A percentile compares a stretch with the other conserved stretches of the same genome.
These are phyloP conservation scores for Phellinidium pouzarii DNA, from an alignment of 1,284 basidiomycete species.

Conservation along the genomic window DNA sequence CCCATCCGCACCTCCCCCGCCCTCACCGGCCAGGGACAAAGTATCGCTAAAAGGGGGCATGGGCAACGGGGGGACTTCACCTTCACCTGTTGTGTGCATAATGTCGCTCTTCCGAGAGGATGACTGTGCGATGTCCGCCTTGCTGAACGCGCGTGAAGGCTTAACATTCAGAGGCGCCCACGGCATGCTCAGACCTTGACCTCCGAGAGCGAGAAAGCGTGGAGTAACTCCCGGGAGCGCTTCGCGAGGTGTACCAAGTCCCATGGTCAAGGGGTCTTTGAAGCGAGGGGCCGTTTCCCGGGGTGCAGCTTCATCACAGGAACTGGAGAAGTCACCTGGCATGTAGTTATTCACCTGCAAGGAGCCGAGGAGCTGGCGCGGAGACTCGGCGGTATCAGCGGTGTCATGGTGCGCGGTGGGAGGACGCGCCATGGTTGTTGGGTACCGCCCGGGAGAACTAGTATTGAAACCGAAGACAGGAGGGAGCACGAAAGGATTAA, in stretches of 20 bases:
- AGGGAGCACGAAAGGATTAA: background rate
- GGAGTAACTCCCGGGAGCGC: background rate
- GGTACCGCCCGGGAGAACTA: conserved; percentile 3
- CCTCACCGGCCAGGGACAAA: background rate
- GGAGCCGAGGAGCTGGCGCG: conserved; percentile 7
- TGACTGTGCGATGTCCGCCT: background rate
- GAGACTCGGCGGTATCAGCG: background rate
- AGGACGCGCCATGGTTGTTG: conserved; percentile 3
- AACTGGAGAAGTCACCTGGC: conserved; percentile 15
- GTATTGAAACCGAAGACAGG: background rate
- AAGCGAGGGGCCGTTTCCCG: background rate
- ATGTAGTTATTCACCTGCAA: conserved; percentile 17
- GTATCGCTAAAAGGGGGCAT: conserved; percentile 5
- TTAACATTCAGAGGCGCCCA: conserved; percentile 15
- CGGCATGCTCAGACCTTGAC: background rate
- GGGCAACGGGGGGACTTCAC: conserved; percentile 6
- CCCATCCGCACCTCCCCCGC: background rate
- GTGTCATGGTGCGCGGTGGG: conserved; percentile 1
- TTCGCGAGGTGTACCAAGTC: conserved; percentile 4
- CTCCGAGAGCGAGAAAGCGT: conserved; percentile 6
- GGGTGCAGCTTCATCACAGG: conserved; percentile 10
- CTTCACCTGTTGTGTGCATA: background rate
- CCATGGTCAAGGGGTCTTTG: background rate
- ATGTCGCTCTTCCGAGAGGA: background rate
- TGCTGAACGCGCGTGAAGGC: background rate